These are phyloP conservation scores for Ajuga reptans DNA, from an alignment of 305 asterid species.

Conservation along the genomic window DNA sequence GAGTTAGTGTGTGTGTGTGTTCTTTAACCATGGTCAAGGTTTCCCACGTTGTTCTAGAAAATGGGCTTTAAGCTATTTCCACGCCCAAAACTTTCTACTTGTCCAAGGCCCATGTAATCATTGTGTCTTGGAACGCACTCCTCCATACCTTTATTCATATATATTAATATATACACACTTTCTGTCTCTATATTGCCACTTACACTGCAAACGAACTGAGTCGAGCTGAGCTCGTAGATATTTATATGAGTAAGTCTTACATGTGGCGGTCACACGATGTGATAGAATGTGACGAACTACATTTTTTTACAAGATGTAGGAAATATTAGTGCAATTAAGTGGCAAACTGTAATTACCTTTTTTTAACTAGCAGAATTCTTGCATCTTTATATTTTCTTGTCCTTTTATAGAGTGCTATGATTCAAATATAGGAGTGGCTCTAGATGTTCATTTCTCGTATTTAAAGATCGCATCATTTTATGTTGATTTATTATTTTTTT, in stretches of 20 bases:
- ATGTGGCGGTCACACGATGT: too few relatives aligned
- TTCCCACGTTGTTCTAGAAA: slow-evolving; percentile 38
- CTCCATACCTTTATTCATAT: not conserved
- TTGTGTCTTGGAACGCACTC: slow-evolving; percentile 82
- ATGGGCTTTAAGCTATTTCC: slow-evolving; percentile 36
- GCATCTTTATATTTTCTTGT: slow-evolving; percentile 8
- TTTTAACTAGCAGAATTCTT: not conserved
- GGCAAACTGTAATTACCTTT: not conserved
- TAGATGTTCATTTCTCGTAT: not conserved
- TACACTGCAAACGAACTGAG: too few relatives aligned
- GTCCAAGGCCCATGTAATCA: slow-evolving; percentile 64
- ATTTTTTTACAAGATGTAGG: too few relatives aligned
- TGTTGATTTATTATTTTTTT: not conserved
- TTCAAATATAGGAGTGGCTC: not conserved
- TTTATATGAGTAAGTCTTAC: too few relatives aligned
- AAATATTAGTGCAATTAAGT: not conserved
- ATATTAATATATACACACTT: not conserved
- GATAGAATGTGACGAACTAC: too few relatives aligned
- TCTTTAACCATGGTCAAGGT: not conserved
- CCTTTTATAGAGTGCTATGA: slow-evolving; percentile 4
- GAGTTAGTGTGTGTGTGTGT: slow-evolving; percentile 3
- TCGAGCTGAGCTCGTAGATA: too few relatives aligned
- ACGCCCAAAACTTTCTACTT: slow-evolving; percentile 61
- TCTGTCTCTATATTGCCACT: slow-evolving; percentile 21
- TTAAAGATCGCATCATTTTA: not conserved